These are phyloP conservation scores for Rubroshorea leprosula DNA, from an alignment of 345 rosid species.

Conservation along the genomic window DNA sequence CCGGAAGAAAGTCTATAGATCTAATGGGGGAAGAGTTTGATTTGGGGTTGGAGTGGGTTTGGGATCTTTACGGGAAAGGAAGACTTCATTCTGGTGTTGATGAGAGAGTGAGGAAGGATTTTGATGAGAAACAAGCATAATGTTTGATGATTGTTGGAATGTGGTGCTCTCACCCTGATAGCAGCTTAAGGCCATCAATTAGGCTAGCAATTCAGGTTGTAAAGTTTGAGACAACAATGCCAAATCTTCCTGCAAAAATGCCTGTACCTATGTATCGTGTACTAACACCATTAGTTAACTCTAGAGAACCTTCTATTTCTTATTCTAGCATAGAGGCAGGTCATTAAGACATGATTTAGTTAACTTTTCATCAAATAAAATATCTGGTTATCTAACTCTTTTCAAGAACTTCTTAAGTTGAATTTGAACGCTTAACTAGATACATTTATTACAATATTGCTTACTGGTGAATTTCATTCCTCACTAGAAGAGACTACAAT, in stretches of 20 bases:
- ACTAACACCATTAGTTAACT: slow-evolving; percentile 18
- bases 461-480: too few relatives aligned
- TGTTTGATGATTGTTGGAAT: slow-evolving; percentile 42
- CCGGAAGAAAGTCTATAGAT: slow-evolving; percentile 25
- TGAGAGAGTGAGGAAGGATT: slow-evolving; percentile 21
- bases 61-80: too few relatives aligned
- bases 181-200: slow-evolving; percentile 35
- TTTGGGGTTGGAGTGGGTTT: slow-evolving; percentile 31
- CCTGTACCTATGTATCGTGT: slow-evolving; percentile 34
- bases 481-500: too few relatives aligned
- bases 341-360: too few relatives aligned
- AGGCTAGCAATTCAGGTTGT: slow-evolving; percentile 47
- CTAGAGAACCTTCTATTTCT: slow-evolving; percentile 23
- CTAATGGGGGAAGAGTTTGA: slow-evolving; percentile 15
- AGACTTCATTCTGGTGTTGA: slow-evolving; percentile 23
- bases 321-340: slow-evolving; percentile 18
- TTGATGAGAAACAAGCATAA: slow-evolving; percentile 30
- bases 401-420: too few relatives aligned
- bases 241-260: slow-evolving; percentile 29
- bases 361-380: too few relatives aligned
- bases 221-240: slow-evolving; percentile 34
- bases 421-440: too few relatives aligned
- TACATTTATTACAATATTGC: too few relatives aligned
- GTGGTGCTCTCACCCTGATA: slow-evolving; percentile 60
- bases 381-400: too few relatives aligned